Percentiles rank a stretch among this genome's conserved stretches.
Conservation (phyloP, 2,329 filamentous ascomycete genomes). For the Colletotrichum brevisporum region DNA sequence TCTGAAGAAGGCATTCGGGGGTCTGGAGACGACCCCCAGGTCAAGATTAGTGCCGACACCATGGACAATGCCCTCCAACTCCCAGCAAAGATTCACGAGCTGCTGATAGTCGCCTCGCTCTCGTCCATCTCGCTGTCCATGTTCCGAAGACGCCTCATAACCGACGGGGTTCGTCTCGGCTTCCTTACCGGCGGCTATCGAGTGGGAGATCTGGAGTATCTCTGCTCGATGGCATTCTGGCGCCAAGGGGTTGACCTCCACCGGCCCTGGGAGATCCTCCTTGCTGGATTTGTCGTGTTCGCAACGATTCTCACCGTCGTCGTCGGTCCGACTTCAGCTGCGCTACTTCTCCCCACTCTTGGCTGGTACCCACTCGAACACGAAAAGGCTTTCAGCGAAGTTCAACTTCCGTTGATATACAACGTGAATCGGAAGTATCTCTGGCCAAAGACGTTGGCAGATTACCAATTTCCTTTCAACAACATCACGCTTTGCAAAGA, state of each 20-base stretch:
- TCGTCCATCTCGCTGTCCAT: slow-evolving; percentile 1
- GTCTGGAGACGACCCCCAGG: background rate
- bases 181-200: slow-evolving; percentile 34
- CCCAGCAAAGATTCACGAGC: slow-evolving; percentile 20
- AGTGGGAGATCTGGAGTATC: slow-evolving; percentile 25
- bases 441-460: background rate
- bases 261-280: background rate
- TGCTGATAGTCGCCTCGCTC: slow-evolving; percentile 22
- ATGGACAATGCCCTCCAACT: slow-evolving; percentile 28
- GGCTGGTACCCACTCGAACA: slow-evolving; percentile 1
- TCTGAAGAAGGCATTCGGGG: background rate
- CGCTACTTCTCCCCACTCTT: slow-evolving; percentile 23
- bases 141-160: slow-evolving; percentile 1
- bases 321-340: slow-evolving; percentile 29
- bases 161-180: slow-evolving; percentile 12
- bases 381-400: background rate
- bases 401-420: background rate
- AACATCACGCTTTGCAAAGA: background rate
- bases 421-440: background rate
- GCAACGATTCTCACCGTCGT: slow-evolving; percentile 17
- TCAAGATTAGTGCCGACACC: background rate
- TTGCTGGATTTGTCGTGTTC: slow-evolving; percentile 14
- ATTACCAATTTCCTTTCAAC: background rate
- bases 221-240: background rate
- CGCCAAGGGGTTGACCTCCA: background rate